phyloP scores from a whole-genome alignment of 306 rosid species.

The Vicia faba region DNA sequence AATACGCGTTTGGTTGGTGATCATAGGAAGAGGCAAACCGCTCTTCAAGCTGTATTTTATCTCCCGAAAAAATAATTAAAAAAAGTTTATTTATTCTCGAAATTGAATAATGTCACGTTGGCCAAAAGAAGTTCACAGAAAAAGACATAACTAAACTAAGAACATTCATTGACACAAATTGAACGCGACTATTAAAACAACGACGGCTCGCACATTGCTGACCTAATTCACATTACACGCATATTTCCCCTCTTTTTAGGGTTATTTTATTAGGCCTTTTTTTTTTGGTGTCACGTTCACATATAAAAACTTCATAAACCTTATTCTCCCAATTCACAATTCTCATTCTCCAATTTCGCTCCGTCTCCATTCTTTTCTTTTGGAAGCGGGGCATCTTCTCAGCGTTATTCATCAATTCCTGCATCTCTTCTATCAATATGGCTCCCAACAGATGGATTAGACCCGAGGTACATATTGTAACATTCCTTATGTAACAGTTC shows the following conservation, averaged over 20 bases:
- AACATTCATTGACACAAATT: background rate
- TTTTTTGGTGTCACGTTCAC: conserved; percentile 16
- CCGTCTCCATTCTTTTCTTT: conserved; percentile 13
- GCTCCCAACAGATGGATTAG: conserved; percentile 68
- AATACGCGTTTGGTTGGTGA: too few species aligned
- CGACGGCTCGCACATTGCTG: conserved; percentile 43
- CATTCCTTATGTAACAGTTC: too few species aligned
- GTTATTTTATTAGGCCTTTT: background rate
- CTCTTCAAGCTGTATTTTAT: too few species aligned
- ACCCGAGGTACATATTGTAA: conserved; percentile 66
- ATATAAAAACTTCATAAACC: conserved; percentile 25
- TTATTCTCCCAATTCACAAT: background rate
- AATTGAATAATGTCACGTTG: background rate
- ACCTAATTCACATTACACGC: conserved; percentile 35
- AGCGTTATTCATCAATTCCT: conserved; percentile 10
- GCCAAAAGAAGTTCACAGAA: background rate
- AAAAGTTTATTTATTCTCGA: too few species aligned
- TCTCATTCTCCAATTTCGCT: background rate
- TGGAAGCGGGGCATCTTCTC: conserved; percentile 24
- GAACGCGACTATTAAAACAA: background rate
- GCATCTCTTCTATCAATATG: conserved; percentile 36
- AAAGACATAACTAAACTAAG: background rate
- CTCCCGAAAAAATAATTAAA: too few species aligned
- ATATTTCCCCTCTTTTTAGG: background rate
- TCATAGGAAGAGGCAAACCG: too few species aligned